Conservation (phyloP, 2,329 filamentous ascomycete genomes). For the Ophiostoma quercus region DNA sequence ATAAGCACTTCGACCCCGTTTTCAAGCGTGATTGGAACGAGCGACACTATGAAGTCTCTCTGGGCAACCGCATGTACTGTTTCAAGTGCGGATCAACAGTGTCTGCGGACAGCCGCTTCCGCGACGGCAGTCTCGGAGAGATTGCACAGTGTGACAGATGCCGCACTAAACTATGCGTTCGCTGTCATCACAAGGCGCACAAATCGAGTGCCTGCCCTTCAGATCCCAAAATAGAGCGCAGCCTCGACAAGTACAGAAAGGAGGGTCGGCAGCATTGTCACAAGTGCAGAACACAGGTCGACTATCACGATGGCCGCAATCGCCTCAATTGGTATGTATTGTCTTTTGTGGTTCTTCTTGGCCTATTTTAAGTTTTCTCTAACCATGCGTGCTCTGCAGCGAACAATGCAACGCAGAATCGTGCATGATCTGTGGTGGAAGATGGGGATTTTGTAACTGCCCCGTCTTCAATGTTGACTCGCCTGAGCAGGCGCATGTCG, state of each 20-base stretch:
- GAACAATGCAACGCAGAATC: slow-evolving; percentile 67
- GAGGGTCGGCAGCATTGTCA: slow-evolving; percentile 72
- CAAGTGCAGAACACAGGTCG: slow-evolving; percentile 67
- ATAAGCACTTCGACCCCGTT: slow-evolving; percentile 63
- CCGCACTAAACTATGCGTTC: slow-evolving; percentile 66
- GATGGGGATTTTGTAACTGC: slow-evolving; percentile 80
- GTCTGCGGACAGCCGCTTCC: slow-evolving; percentile 62
- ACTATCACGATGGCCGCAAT: slow-evolving; percentile 77
- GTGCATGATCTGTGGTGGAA: slow-evolving; percentile 76
- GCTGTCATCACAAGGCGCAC: slow-evolving; percentile 73
- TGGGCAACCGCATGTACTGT: slow-evolving; percentile 72
- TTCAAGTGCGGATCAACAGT: slow-evolving; percentile 78
- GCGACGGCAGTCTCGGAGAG: slow-evolving; percentile 57
- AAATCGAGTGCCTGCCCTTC: slow-evolving; percentile 62
- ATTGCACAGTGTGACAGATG: slow-evolving; percentile 67
- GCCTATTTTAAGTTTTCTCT: slow-evolving; percentile 17
- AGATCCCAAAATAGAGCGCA: slow-evolving; percentile 59
- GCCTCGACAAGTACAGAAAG: slow-evolving; percentile 61
- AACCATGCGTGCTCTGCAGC: background rate
- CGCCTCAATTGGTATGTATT: slow-evolving; percentile 75
- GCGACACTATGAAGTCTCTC: slow-evolving; percentile 72
- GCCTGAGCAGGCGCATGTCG: slow-evolving; percentile 50
- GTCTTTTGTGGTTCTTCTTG: background rate
- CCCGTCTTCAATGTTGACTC: slow-evolving; percentile 67
- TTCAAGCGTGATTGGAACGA: slow-evolving; percentile 79